Evolutionary conservation across 2,329 filamentous ascomycete genomes (phyloP), one percentile per base, ranked within the genome.

Genomic region (Fusarium cyanostomum): DNA sequence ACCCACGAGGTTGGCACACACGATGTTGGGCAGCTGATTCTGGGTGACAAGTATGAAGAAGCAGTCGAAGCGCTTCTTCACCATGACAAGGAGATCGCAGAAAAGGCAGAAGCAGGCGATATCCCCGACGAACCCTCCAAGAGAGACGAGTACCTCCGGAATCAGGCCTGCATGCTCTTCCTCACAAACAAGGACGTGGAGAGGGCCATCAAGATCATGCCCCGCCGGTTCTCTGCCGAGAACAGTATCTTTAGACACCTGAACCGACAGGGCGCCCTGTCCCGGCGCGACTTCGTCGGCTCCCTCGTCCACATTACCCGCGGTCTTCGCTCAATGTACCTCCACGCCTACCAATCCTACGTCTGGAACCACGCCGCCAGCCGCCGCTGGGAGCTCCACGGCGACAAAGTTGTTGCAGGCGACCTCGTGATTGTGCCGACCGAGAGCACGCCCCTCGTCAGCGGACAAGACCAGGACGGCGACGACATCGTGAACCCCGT

Each of bases 331-430:
- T 86, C 92, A 56, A 97, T 99, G 91, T 99, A 98, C 74, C 89
- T 97, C 13, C 95, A 99, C 75, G 94, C 95, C 6, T 98, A 97
- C 77, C 95, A 99, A 76, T 96, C 92, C 7, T 86, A 93, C 33
- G 89, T 99, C 8, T 99, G 94, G 94, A 99, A 99, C 78, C 86
- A 88, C 66, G 91, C 88, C 11, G 92, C 88, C 2, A 92, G 91
- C 65, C 87, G 90, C 68, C 90, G 95, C 42, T 96, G 92, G 90
- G 85, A 88, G 37, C 79, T 86, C 3, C 90, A 90, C 73, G 93
- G 94, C 46, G 77, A 82, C 57, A 84, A 83, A 52, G 92, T 97
- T 13, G 84, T 97, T 12, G 86, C 90, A 68, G 95, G 95, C 28
- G 95, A 99, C 74, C 84, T 99, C 10, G 87, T 97, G 38, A 82